phyloP scores from a whole-genome alignment of 768 basidiomycete genomes.

The Calocybe gangraenosa region DNA sequence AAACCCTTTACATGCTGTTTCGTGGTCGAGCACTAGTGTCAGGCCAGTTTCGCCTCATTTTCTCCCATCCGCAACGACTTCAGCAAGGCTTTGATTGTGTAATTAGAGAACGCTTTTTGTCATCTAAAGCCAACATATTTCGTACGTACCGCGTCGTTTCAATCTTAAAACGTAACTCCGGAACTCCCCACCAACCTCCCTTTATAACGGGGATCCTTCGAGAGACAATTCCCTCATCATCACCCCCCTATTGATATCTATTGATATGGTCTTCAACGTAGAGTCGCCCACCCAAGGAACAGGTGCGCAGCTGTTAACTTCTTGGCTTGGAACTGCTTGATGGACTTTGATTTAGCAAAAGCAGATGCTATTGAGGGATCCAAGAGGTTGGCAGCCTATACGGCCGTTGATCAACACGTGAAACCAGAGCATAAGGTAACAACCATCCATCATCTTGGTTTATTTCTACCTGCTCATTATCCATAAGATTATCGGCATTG shows the following conservation, averaged over 20 bases:
- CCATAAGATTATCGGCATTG: slow-evolving; percentile 90
- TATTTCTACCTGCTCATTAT: slow-evolving; percentile 7
- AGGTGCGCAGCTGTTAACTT: neutral
- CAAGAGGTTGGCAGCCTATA: slow-evolving; percentile 89
- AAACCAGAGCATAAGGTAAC: slow-evolving; percentile 74
- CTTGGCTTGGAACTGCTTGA: too few species aligned
- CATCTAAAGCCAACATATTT: too few species aligned
- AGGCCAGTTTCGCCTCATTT: neutral
- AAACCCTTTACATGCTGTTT: too few species aligned
- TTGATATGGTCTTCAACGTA: neutral
- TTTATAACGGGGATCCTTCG: too few species aligned
- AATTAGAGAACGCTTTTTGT: too few species aligned
- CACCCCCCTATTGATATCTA: too few species aligned
- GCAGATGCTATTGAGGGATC: slow-evolving; percentile 66
- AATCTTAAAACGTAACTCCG: too few species aligned
- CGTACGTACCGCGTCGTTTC: too few species aligned
- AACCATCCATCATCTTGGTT: slow-evolving; percentile 14
- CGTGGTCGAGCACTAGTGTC: too few species aligned
- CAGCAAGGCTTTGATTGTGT: too few species aligned
- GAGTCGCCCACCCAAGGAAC: neutral
- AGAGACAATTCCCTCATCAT: too few species aligned
- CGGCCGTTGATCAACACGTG: slow-evolving; percentile 90
- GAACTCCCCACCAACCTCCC: too few species aligned
- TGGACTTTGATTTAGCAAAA: neutral
- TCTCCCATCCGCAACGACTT: neutral